Evolutionary conservation across 257 asterid species (phyloP).

Genomic region (Ocimum tenuiflorum): DNA sequence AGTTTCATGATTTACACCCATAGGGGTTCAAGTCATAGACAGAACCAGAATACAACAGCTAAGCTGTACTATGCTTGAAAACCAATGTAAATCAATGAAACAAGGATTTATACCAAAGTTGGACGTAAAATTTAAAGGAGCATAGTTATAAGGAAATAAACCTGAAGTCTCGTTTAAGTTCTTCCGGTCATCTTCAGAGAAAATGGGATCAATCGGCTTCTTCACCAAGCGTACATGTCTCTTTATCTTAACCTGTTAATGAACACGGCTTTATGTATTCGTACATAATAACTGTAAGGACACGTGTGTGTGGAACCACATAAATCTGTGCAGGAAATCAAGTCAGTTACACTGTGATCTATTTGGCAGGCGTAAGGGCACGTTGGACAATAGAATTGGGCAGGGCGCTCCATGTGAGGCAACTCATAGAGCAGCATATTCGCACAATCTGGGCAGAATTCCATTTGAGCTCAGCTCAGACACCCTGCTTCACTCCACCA

Average conservation of each 20-base stretch:
- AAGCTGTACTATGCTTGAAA: not conserved
- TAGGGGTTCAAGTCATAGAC: not conserved
- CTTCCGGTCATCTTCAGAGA: constrained; percentile 45
- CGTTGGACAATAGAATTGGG: constrained; percentile 52
- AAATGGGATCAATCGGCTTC: constrained; percentile 62
- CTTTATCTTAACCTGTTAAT: constrained; percentile 53
- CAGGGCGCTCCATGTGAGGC: constrained; percentile 46
- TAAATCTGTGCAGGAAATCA: not conserved
- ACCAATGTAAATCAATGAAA: not conserved
- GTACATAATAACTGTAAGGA: not conserved
- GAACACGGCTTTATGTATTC: not conserved
- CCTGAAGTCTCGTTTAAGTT: constrained; percentile 48
- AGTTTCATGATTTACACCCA: not conserved
- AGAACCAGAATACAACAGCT: not conserved
- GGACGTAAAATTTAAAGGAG: not conserved
- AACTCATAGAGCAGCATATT: constrained; percentile 53
- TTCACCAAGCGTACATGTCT: constrained; percentile 41
- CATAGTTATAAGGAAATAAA: constrained; percentile 17
- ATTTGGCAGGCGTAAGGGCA: constrained; percentile 58
- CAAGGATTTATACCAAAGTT: not conserved
- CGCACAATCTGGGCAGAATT: constrained; percentile 73
- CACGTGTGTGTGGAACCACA: not conserved
- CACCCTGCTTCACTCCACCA: not conserved
- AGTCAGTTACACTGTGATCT: constrained; percentile 38
- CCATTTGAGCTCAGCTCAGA: constrained; percentile 33